Evolutionary conservation across 2,329 filamentous ascomycete genomes (phyloP).

Genomic region (Fusarium sp.): DNA sequence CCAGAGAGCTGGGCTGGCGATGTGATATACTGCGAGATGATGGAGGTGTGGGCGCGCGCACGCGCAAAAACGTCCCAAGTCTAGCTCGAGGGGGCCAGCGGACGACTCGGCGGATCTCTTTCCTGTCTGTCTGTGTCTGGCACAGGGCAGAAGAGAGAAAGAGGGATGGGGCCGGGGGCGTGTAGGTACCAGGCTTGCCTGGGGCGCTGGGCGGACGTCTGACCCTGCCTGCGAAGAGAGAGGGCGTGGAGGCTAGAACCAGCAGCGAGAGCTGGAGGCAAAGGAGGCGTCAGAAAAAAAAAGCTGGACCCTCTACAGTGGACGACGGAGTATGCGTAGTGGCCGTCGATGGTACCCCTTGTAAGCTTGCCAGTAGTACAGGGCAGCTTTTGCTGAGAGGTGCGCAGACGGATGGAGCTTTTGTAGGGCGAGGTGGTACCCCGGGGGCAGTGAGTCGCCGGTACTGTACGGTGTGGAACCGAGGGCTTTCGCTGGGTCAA

Average conservation of each 20-base stretch:
- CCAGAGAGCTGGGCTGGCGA: conserved; percentile 42
- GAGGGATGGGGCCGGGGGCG: conserved; percentile 23
- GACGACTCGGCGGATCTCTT: conserved; percentile 38
- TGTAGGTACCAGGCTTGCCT: conserved; percentile 34
- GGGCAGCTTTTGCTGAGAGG: conserved; percentile 2
- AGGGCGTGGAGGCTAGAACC: conserved; percentile 34
- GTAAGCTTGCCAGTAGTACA: conserved; percentile 6
- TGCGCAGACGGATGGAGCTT: not conserved
- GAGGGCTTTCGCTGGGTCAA: conserved; percentile 42
- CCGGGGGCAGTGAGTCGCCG: conserved; percentile 30
- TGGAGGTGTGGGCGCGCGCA: conserved; percentile 43
- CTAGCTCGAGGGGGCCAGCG: conserved; percentile 38
- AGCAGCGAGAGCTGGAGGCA: conserved; percentile 16
- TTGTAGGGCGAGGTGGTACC: conserved; percentile 11
- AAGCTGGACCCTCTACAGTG: conserved; percentile 35
- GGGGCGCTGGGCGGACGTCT: conserved; percentile 33
- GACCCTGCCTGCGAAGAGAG: conserved; percentile 15
- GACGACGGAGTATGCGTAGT: conserved; percentile 32
- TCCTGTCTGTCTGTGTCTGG: conserved; percentile 20
- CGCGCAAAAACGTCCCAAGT: conserved; percentile 41
- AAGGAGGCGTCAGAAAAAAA: conserved; percentile 36
- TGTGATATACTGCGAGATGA: conserved; percentile 43
- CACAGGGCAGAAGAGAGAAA: conserved; percentile 20
- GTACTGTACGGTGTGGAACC: conserved; percentile 37
- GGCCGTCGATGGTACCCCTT: conserved; percentile 3